Percentiles rank a stretch among this genome's conserved stretches.
These are phyloP conservation scores for Syzygium oleosum DNA, from an alignment of 345 rosid genomes.

Conservation along the genomic window DNA sequence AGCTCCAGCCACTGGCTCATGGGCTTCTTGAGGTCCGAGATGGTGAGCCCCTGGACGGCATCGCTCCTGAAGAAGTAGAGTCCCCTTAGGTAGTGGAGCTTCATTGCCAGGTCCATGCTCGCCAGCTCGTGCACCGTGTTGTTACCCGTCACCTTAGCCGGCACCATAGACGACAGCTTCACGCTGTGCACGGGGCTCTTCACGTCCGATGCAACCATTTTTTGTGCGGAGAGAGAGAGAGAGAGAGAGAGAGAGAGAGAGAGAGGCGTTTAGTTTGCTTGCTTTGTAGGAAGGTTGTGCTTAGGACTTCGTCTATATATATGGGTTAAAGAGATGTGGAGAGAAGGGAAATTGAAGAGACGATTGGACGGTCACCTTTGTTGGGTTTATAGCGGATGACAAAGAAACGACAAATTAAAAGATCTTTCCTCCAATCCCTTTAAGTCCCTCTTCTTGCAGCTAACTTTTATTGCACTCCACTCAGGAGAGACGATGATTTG, in stretches of 20 bases:
- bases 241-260: neutral
- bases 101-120: constrained; percentile 59
- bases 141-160: constrained; percentile 33
- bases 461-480: neutral
- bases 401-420: neutral
- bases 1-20: constrained; percentile 32
- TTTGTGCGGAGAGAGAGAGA: neutral
- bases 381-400: neutral
- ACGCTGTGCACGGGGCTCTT: constrained; percentile 11
- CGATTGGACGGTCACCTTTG: neutral
- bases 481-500: neutral
- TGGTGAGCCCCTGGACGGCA: constrained; percentile 25
- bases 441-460: neutral
- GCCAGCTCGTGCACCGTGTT: constrained; percentile 31
- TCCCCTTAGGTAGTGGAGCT: constrained; percentile 62
- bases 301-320: neutral
- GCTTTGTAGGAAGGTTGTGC: neutral
- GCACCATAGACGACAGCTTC: constrained; percentile 55
- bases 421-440: neutral
- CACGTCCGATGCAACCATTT: neutral
- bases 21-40: constrained; percentile 27
- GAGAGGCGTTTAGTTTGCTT: neutral
- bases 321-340: neutral
- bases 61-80: constrained; percentile 47
- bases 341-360: neutral